Percentiles rank a stretch among this genome's conserved stretches.
Evolutionary conservation across 441 rosid genomes (phyloP).

Genomic region (Gossypium laxum): DNA sequence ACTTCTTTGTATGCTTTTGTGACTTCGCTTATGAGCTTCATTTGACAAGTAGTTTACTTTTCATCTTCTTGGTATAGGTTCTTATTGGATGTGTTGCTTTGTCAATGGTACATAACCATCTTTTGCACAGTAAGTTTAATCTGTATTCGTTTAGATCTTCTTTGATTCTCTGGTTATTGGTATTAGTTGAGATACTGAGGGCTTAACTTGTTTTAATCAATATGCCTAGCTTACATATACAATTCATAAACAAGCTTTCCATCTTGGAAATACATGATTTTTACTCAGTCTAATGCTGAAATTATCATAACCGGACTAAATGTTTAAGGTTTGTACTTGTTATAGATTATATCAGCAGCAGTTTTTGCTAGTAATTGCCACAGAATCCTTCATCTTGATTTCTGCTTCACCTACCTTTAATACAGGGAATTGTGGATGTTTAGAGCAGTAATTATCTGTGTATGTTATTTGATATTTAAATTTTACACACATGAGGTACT

Average conservation of each 20-base stretch:
- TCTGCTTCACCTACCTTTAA: not conserved
- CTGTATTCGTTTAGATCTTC: conserved; percentile 2
- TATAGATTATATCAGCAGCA: not conserved
- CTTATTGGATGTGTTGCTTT: conserved; percentile 78
- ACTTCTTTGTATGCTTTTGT: conserved; percentile 1
- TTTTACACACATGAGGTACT: not conserved
- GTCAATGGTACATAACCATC: conserved; percentile 74
- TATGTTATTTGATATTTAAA: not conserved
- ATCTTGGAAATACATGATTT: not conserved
- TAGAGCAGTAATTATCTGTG: not conserved
- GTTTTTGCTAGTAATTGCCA: not conserved
- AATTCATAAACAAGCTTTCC: not conserved
- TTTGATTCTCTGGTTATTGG: not conserved
- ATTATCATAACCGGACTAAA: not conserved
- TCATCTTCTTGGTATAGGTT: conserved; percentile 36
- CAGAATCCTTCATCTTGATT: not conserved
- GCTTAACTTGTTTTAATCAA: conserved; percentile 7
- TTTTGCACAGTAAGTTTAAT: conserved; percentile 59
- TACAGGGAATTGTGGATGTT: not conserved
- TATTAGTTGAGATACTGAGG: not conserved
- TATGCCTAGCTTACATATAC: not conserved
- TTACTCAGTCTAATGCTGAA: not conserved
- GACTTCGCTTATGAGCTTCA: not conserved
- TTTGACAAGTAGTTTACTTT: conserved; percentile 8
- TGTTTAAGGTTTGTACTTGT: not conserved